These are phyloP conservation scores for Tricholoma flavovirens DNA, from an alignment of 768 basidiomycete genomes.

Conservation along the genomic window DNA sequence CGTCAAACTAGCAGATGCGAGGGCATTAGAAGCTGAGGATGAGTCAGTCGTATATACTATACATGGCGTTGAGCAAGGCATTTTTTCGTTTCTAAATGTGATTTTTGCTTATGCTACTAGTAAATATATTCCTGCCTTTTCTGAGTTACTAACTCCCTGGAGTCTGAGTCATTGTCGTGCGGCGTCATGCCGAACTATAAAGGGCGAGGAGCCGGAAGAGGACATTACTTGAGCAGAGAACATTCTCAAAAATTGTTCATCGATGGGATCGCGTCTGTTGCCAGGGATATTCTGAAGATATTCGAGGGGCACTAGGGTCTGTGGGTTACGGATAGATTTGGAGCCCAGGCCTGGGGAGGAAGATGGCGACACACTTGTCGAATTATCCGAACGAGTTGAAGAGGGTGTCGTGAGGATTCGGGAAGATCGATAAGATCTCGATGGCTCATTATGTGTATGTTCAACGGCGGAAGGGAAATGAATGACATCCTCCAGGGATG, in stretches of 20 bases:
- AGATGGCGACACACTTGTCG: constrained; percentile 32
- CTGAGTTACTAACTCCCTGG: background rate
- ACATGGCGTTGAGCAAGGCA: background rate
- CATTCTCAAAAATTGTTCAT: constrained; percentile 58
- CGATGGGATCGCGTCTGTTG: constrained; percentile 54
- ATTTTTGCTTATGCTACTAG: background rate
- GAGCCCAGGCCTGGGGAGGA: constrained; percentile 31
- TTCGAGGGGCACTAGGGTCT: constrained; percentile 55
- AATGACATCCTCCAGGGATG: constrained; percentile 21
- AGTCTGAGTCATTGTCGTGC: too few relatives aligned
- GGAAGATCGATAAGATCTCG: constrained; percentile 19
- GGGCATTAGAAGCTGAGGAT: too few relatives aligned
- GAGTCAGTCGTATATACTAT: too few relatives aligned
- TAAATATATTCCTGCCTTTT: background rate
- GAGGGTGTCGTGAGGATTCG: constrained; percentile 21
- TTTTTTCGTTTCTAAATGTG: background rate
- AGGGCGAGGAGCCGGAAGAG: background rate
- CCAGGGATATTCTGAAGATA: constrained; percentile 52
- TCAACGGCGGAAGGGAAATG: constrained; percentile 21
- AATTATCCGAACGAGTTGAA: constrained; percentile 26
- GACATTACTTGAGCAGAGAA: constrained; percentile 28
- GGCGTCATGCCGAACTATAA: background rate
- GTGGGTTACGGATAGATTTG: constrained; percentile 19
- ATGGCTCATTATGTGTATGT: constrained; percentile 12
- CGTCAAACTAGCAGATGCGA: too few relatives aligned